Evolutionary conservation across 73 alveolate species (phyloP).

Genomic region (Symbiodinium natans): DNA sequence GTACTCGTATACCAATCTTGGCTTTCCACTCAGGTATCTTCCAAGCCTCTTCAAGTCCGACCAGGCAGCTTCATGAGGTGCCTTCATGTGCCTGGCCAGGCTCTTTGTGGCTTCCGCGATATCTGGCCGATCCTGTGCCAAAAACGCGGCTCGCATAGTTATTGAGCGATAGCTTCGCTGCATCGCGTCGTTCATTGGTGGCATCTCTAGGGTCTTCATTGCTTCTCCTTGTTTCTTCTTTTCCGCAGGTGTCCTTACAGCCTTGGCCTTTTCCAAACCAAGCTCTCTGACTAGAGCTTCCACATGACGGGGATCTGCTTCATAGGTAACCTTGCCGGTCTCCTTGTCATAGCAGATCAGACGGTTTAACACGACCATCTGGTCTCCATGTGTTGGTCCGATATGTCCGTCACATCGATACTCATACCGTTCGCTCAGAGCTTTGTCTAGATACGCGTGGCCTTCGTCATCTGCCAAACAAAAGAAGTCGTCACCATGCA

Average conservation of each 20-base stretch:
- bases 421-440: not conserved
- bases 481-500: constrained; percentile 41
- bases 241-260: not conserved
- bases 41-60: not conserved
- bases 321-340: not conserved
- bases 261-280: not conserved
- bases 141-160: constrained; percentile 4
- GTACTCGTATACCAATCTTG: not conserved
- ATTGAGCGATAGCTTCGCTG: not conserved
- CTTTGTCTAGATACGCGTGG: not conserved
- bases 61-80: not conserved
- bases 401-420: not conserved
- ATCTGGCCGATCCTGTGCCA: constrained; percentile 33
- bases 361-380: constrained; percentile 11
- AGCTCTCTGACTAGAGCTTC: not conserved
- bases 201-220: constrained; percentile 16
- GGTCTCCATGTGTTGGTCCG: not conserved
- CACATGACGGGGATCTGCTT: constrained; percentile 60
- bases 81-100: not conserved
- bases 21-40: not conserved
- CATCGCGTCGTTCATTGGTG: not conserved
- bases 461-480: not conserved
- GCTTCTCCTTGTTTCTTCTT: constrained; percentile 12
- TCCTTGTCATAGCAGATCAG: not conserved
- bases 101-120: not conserved